Conservation (phyloP, 768 basidiomycete genomes). For the Panaeolus cyanescens region DNA sequence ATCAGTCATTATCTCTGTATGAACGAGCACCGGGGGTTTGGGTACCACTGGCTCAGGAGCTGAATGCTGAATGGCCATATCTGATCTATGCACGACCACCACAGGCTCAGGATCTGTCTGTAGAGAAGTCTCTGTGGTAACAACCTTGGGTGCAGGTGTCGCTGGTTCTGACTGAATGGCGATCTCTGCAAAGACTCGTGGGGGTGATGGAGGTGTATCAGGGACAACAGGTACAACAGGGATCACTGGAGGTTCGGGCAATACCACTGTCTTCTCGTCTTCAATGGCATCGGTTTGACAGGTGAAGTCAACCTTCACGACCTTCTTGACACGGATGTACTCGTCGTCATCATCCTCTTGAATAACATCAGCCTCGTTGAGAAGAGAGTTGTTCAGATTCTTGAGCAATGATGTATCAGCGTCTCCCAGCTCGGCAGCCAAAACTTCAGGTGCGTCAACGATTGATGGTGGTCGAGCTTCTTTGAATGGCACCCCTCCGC, state of each 20-base stretch:
- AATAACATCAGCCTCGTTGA: conserved; percentile 37
- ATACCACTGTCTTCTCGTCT: conserved; percentile 28
- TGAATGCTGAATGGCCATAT: conserved; percentile 54
- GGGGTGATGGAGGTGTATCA: neutral
- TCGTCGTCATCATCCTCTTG: conserved; percentile 38
- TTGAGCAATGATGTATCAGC: conserved; percentile 37
- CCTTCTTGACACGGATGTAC: conserved; percentile 38
- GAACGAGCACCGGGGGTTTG: conserved; percentile 29
- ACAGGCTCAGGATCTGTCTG: conserved; percentile 39
- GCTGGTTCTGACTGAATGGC: conserved; percentile 15
- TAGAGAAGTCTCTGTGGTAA: conserved; percentile 12
- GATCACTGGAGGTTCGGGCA: conserved; percentile 27
- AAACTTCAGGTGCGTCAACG: conserved; percentile 70
- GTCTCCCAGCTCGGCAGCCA: conserved; percentile 60
- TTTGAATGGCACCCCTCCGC: conserved; percentile 71
- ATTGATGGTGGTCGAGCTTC: conserved; percentile 71
- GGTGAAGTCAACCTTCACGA: conserved; percentile 60
- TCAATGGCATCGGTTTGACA: conserved; percentile 61
- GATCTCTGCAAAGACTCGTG: conserved; percentile 12
- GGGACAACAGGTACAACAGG: conserved; percentile 10
- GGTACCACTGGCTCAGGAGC: conserved; percentile 26
- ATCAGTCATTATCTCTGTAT: conserved; percentile 39
- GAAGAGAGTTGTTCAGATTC: conserved; percentile 27
- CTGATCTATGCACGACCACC: conserved; percentile 34
- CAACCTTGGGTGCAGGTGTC: conserved; percentile 1